Percentiles rank a stretch among this genome's conserved stretches.
phyloP scores from a whole-genome alignment of 148 eudicot species.

The Dysphania ambrosioides region DNA sequence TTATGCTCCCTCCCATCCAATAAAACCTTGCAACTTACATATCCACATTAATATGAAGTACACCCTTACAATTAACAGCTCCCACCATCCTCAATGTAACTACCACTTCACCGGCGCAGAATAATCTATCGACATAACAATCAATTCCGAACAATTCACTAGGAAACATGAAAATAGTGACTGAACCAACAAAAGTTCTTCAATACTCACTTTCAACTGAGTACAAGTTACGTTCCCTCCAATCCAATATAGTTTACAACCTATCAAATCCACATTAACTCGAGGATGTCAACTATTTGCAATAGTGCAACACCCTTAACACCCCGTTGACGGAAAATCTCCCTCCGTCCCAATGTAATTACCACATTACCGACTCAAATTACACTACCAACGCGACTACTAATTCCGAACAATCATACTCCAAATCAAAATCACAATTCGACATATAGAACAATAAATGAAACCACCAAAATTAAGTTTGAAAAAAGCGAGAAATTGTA shows the following conservation, averaged over 20 bases:
- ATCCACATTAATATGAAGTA: no score
- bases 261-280: not conserved
- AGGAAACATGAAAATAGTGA: no score
- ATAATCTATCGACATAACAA: no score
- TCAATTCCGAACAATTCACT: no score
- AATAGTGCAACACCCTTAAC: not conserved
- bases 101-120: no score
- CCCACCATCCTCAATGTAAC: no score
- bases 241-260: no score
- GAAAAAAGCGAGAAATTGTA: constrained; percentile 8
- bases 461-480: not conserved
- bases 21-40: not conserved
- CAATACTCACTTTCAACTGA: no score
- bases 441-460: not conserved
- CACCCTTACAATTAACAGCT: no score
- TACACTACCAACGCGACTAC: not conserved
- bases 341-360: not conserved
- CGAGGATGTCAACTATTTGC: not conserved
- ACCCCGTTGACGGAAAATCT: not conserved
- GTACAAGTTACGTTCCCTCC: no score
- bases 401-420: not conserved
- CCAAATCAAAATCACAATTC: not conserved
- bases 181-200: no score
- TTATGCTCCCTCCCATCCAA: not conserved
- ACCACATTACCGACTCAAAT: not conserved